These are phyloP conservation scores for Cudoniella acicularis DNA, from an alignment of 495 filamentous ascomycete genomes.

Conservation along the genomic window DNA sequence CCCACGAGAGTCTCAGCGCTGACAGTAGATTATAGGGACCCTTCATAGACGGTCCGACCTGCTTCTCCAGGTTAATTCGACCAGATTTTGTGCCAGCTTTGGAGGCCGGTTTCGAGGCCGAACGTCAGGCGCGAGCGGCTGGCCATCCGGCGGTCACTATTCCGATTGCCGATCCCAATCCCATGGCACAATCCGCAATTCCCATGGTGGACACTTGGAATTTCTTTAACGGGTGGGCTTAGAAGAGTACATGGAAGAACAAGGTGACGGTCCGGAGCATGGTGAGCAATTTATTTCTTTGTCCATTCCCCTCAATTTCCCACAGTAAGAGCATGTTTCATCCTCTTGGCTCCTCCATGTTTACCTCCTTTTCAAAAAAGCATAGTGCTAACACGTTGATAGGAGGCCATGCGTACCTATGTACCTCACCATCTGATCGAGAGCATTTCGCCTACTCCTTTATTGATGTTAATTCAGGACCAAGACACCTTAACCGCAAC, in stretches of 20 bases:
- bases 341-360: too few species aligned
- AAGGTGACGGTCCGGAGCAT: conserved; percentile 1
- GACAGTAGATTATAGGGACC: conserved; percentile 15
- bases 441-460: conserved; percentile 34
- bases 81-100: not conserved
- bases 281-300: too few species aligned
- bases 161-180: not conserved
- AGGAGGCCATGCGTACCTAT: conserved; percentile 27
- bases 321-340: too few species aligned
- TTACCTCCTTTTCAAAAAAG: too few species aligned
- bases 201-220: not conserved
- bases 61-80: conserved; percentile 1
- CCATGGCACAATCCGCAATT: not conserved
- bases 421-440: conserved; percentile 25
- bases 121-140: not conserved
- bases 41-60: conserved; percentile 18
- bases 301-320: too few species aligned
- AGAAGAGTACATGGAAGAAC: not conserved
- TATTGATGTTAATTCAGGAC: conserved; percentile 30
- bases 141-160: not conserved
- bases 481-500: conserved; percentile 22
- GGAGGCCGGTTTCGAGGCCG: not conserved
- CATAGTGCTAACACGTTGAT: too few species aligned
- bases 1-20: too few species aligned
- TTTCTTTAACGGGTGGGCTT: not conserved